Evolutionary conservation across 108 stramenopile species (phyloP).

Genomic region (Seminavis robusta): DNA sequence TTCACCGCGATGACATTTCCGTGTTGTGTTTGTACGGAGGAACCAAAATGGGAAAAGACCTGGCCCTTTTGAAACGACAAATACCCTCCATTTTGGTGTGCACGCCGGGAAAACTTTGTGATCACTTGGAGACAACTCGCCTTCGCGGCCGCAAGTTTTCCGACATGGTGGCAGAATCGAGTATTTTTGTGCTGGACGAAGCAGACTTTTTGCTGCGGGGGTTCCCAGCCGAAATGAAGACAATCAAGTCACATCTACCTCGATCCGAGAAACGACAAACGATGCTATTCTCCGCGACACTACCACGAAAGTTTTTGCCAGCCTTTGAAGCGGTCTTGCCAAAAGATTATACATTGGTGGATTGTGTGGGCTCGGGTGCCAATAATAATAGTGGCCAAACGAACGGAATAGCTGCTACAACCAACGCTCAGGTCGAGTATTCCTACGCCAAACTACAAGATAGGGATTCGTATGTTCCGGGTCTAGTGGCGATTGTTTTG

Average conservation of each 20-base stretch:
- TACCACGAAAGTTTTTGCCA: constrained; percentile 57
- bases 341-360: constrained; percentile 45
- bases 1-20: too few species aligned
- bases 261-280: constrained; percentile 74
- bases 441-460: constrained; percentile 38
- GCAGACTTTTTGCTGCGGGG: constrained; percentile 92
- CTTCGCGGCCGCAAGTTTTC: constrained; percentile 31
- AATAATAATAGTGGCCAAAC: background rate
- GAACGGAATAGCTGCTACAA: constrained; percentile 11
- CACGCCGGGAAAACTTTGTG: constrained; percentile 90
- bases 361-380: constrained; percentile 44
- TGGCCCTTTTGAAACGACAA: constrained; percentile 15
- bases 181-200: constrained; percentile 89
- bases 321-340: constrained; percentile 51
- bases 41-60: constrained; percentile 69
- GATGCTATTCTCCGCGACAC: constrained; percentile 93
- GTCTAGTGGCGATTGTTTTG: constrained; percentile 27
- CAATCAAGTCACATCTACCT: constrained; percentile 73
- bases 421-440: constrained; percentile 52
- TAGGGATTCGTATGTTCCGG: constrained; percentile 42
- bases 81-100: constrained; percentile 81
- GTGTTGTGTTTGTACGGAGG: too few species aligned
- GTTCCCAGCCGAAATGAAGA: constrained; percentile 78
- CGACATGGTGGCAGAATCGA: constrained; percentile 35
- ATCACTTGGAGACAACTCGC: constrained; percentile 64